Conservation (phyloP, 192 early-diverging fungal species). For the Rhizophlyctis rosea region DNA sequence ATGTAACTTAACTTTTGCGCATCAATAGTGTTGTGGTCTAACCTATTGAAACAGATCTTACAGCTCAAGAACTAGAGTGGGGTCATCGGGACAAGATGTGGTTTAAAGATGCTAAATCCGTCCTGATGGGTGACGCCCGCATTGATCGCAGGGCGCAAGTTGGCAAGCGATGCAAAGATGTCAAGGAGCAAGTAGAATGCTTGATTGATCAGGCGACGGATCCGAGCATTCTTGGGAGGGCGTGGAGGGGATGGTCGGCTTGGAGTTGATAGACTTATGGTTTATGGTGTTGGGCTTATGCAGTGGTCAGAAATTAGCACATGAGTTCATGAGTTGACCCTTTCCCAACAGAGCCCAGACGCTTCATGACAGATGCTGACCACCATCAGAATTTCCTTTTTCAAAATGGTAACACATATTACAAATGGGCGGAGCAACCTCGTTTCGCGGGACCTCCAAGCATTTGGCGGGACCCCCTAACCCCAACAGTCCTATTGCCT, state of each 20-base stretch:
- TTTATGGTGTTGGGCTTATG: too few relatives aligned
- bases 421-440: too few relatives aligned
- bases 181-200: constrained; percentile 68
- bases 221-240: constrained; percentile 58
- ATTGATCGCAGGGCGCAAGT: constrained; percentile 45
- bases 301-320: too few relatives aligned
- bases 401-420: too few relatives aligned
- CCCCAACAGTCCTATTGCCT: too few relatives aligned
- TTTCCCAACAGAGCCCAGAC: too few relatives aligned
- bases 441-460: too few relatives aligned
- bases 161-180: constrained; percentile 41
- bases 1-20: not conserved
- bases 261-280: constrained; percentile 25
- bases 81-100: constrained; percentile 63
- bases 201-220: constrained; percentile 76
- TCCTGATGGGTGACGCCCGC: constrained; percentile 47
- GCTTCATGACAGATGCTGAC: too few relatives aligned
- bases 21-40: constrained; percentile 2
- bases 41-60: constrained; percentile 35
- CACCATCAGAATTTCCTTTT: too few relatives aligned
- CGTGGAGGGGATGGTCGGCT: constrained; percentile 67
- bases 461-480: too few relatives aligned
- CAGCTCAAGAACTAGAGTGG: constrained; percentile 51
- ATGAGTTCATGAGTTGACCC: too few relatives aligned
- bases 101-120: constrained; percentile 39